These are phyloP conservation scores for Aspergillus awamori DNA, from an alignment of 2,329 filamentous ascomycete species.

Conservation along the genomic window DNA sequence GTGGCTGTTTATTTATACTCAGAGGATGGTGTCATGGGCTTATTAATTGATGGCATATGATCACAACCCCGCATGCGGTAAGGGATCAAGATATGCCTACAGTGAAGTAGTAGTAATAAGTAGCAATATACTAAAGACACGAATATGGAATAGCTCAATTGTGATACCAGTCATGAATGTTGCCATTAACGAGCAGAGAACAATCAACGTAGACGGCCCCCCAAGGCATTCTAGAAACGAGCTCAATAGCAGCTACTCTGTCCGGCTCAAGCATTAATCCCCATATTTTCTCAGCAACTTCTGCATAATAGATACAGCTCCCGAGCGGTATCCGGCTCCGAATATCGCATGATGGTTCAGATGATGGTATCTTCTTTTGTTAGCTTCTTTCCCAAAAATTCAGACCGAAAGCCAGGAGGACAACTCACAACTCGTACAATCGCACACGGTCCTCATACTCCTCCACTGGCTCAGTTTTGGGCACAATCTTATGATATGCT, in stretches of 20 bases:
- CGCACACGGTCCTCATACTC: constrained; percentile 84
- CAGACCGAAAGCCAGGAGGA: neutral
- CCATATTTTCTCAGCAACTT: constrained; percentile 73
- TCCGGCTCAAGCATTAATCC: neutral
- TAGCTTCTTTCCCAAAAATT: constrained; percentile 6
- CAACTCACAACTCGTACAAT: constrained; percentile 78
- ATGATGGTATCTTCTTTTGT: constrained; percentile 71
- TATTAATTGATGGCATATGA: constrained; percentile 8
- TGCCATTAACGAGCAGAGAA: neutral
- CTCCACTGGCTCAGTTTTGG: constrained; percentile 75
- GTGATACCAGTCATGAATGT: neutral
- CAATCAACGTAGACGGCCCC: neutral
- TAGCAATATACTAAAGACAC: neutral
- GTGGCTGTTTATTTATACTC: neutral
- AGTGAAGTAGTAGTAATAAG: neutral
- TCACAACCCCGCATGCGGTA: constrained; percentile 1
- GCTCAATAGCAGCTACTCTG: neutral
- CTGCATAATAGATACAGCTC: constrained; percentile 79
- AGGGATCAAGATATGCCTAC: neutral
- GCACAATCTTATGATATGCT: constrained; percentile 75
- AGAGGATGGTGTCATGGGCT: constrained; percentile 14
- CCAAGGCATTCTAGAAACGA: neutral
- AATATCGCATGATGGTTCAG: constrained; percentile 88
- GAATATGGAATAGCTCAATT: neutral
- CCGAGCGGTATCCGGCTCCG: constrained; percentile 73